Base-by-base conservation (phyloP, 495 filamentous ascomycete genomes). In the Pseudomonodictys pantanalensis region DNA sequence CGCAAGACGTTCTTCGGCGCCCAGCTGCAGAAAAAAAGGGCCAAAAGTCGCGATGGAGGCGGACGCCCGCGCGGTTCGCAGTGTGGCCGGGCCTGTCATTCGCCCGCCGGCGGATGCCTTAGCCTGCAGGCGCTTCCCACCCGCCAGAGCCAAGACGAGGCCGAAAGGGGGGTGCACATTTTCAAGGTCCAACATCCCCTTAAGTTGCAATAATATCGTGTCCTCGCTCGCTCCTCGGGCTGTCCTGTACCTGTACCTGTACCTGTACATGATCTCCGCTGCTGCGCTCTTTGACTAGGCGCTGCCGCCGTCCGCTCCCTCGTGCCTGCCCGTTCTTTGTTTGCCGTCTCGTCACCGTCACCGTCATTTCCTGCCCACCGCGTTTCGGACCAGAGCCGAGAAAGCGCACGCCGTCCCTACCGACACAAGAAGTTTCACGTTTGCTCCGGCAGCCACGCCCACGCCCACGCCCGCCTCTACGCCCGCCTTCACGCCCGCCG, bases 201-300 rank as follows among this genome's bases (percentile, higher is more conserved):
- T 52, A 39, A 52, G 32, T 38, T 38, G 32, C 18, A 17, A 9
- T 52, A 33, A 11, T 11, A 52, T 18, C 18, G 18, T 41, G 11
- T 25, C 17, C 47, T 17, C 3, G 35, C 15, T 28, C 35, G n/a
- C 22, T 33, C 48, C 17, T 53, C 30, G 30, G 39, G 29, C 33
- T 23, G 30, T 42, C 49, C 35, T n/a, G 32, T 48, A n/a, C 48
- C 48, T 43, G 12, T 28, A 25, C 53, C 24, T 28, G n/a, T 41
- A 35, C 20, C 12, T 18, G 45, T 17, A 41, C 33, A 39, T 26
- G 26, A 20, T 32, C 30, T 17, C 54, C 42, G 28, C 55, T 58
- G 29, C 53, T 41, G 20, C 51, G 54, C 57, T 49, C 62, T 65
- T 59, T 65, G 23, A 60, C 62, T 54, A 65, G 55, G 60, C 29